These are phyloP conservation scores for Amanita muscaria DNA, from an alignment of 768 basidiomycete species.

Conservation along the genomic window DNA sequence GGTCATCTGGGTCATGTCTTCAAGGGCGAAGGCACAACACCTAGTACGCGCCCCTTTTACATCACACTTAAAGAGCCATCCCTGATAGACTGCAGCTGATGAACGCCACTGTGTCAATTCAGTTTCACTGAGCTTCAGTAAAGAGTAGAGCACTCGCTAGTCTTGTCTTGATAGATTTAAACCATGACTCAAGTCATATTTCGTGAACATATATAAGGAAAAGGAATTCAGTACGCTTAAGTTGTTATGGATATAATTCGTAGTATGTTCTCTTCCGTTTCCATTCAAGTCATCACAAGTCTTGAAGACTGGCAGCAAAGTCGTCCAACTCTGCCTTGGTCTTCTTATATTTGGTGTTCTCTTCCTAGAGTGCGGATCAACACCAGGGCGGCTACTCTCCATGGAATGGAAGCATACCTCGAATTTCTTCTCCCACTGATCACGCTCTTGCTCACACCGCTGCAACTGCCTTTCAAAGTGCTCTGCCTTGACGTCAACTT, in stretches of 20 bases:
- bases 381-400: constrained; percentile 8
- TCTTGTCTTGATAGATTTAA: too few relatives aligned
- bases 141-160: constrained; percentile 33
- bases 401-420: constrained; percentile 46
- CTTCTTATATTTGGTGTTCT: constrained; percentile 55
- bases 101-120: constrained; percentile 91
- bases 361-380: constrained; percentile 43
- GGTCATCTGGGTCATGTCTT: constrained; percentile 95
- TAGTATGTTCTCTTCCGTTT: too few relatives aligned
- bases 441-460: constrained; percentile 84
- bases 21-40: constrained; percentile 79
- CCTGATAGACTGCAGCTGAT: constrained; percentile 38
- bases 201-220: neutral
- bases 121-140: constrained; percentile 69
- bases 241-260: too few relatives aligned
- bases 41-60: constrained; percentile 47
- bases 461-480: constrained; percentile 92
- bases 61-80: neutral
- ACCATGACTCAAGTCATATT: neutral
- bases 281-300: constrained; percentile 33
- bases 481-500: constrained; percentile 98
- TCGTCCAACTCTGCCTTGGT: constrained; percentile 82
- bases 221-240: neutral
- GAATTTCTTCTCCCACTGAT: constrained; percentile 89
- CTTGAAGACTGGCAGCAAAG: constrained; percentile 68